These are phyloP conservation scores for Acanthamoeba triangularis DNA, from an alignment of 208 protist species.

Conservation along the genomic window DNA sequence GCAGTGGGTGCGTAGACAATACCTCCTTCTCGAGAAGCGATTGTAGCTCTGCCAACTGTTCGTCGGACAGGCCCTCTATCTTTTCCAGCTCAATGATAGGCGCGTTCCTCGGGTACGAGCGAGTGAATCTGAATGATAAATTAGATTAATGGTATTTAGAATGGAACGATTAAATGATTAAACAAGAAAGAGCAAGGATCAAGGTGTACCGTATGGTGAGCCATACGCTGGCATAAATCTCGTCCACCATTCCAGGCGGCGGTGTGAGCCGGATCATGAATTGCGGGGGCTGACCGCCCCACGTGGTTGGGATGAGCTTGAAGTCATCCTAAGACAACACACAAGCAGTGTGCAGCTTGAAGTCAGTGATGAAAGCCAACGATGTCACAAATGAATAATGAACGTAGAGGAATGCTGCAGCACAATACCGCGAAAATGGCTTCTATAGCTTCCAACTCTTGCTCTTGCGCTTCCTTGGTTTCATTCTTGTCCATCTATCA, in stretches of 20 bases:
- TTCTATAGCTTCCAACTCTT: constrained; percentile 31
- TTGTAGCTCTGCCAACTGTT: constrained; percentile 24
- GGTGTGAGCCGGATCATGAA: constrained; percentile 43
- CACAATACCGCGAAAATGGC: constrained; percentile 18
- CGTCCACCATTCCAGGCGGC: constrained; percentile 22
- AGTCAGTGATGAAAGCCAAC: background rate
- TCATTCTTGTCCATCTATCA: constrained; percentile 61
- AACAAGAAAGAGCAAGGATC: background rate
- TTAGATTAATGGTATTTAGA: background rate
- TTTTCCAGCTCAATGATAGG: constrained; percentile 67
- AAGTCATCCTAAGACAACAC: constrained; percentile 48
- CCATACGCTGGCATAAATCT: constrained; percentile 67
- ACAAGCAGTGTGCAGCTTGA: background rate
- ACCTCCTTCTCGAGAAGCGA: constrained; percentile 32
- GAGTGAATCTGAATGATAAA: constrained; percentile 20
- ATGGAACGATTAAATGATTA: background rate
- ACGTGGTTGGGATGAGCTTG: background rate
- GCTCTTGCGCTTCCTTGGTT: constrained; percentile 27
- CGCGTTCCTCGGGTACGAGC: constrained; percentile 27
- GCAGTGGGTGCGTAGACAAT: background rate
- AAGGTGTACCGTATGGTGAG: constrained; percentile 31
- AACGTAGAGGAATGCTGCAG: background rate
- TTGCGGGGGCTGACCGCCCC: constrained; percentile 27
- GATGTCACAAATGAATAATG: no score
- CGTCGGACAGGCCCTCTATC: constrained; percentile 54